Conservation (phyloP, 78 protist species). For the Dictyostelium brefeldianum region DNA sequence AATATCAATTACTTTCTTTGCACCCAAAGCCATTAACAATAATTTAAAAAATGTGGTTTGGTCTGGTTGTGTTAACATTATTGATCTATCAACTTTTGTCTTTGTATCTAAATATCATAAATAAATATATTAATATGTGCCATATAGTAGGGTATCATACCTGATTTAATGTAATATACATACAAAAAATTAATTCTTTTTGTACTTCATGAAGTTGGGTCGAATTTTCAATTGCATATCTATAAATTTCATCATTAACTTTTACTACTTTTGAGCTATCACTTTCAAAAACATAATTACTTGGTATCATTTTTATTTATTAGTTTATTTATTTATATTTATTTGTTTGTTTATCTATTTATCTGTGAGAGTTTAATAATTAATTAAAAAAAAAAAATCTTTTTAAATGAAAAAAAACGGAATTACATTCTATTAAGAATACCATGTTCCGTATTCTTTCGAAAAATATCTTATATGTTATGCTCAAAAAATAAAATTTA, state of each 20-base stretch:
- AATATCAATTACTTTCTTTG: constrained; percentile 79
- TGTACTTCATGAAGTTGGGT: background rate
- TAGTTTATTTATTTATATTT: too few species aligned
- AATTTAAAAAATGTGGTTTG: constrained; percentile 45
- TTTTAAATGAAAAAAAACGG: background rate
- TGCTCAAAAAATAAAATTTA: too few species aligned
- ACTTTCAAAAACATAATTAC: too few species aligned
- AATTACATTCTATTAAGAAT: background rate
- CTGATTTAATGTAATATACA: too few species aligned
- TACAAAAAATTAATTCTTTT: constrained; percentile 57
- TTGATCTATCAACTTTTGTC: background rate
- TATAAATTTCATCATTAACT: background rate
- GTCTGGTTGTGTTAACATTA: constrained; percentile 38
- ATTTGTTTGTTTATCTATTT: too few species aligned
- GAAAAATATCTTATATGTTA: too few species aligned
- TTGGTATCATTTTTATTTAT: too few species aligned
- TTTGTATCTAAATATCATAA: background rate
- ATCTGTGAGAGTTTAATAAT: background rate
- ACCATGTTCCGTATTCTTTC: too few species aligned
- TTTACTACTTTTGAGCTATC: too few species aligned
- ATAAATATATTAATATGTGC: background rate
- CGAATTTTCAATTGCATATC: background rate
- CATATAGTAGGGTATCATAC: background rate
- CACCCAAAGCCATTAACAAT: constrained; percentile 43
- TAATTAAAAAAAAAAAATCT: background rate